These are phyloP conservation scores for Porogramme epimiltina DNA, from an alignment of 1,284 basidiomycete genomes.

Conservation along the genomic window DNA sequence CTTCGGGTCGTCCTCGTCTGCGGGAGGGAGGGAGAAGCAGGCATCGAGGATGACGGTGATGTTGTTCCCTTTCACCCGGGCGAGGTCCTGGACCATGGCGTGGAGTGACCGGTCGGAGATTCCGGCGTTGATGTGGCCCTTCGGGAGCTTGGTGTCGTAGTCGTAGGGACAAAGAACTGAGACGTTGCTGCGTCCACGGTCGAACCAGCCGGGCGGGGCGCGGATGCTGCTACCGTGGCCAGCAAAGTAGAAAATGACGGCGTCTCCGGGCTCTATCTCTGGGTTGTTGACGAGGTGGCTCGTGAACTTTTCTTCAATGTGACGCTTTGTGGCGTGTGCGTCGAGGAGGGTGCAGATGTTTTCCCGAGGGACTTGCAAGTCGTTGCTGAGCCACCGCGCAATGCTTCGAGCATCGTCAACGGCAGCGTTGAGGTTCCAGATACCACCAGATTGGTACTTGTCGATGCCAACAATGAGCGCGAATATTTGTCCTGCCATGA, in stretches of 20 bases:
- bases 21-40: slow-evolving; percentile 53
- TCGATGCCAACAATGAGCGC: slow-evolving; percentile 67
- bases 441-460: slow-evolving; percentile 59
- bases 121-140: slow-evolving; percentile 40
- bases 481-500: slow-evolving; percentile 52
- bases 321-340: slow-evolving; percentile 56
- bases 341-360: slow-evolving; percentile 60
- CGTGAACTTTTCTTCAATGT: slow-evolving; percentile 60
- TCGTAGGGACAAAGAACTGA: slow-evolving; percentile 67
- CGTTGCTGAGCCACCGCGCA: slow-evolving; percentile 53
- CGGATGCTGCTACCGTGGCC: slow-evolving; percentile 61
- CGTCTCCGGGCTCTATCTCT: slow-evolving; percentile 57
- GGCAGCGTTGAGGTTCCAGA: slow-evolving; percentile 66
- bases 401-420: slow-evolving; percentile 60
- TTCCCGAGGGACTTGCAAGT: slow-evolving; percentile 56
- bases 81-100: slow-evolving; percentile 57
- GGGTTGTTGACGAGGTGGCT: slow-evolving; percentile 61
- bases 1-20: slow-evolving; percentile 36
- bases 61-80: slow-evolving; percentile 61
- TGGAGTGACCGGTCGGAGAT: slow-evolving; percentile 67
- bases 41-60: slow-evolving; percentile 67
- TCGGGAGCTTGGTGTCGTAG: slow-evolving; percentile 48
- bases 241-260: slow-evolving; percentile 68
- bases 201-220: slow-evolving; percentile 60
- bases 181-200: slow-evolving; percentile 42